Conservation (phyloP, 2,329 filamentous ascomycete species). For the Ploettnerulaceae sp. region DNA sequence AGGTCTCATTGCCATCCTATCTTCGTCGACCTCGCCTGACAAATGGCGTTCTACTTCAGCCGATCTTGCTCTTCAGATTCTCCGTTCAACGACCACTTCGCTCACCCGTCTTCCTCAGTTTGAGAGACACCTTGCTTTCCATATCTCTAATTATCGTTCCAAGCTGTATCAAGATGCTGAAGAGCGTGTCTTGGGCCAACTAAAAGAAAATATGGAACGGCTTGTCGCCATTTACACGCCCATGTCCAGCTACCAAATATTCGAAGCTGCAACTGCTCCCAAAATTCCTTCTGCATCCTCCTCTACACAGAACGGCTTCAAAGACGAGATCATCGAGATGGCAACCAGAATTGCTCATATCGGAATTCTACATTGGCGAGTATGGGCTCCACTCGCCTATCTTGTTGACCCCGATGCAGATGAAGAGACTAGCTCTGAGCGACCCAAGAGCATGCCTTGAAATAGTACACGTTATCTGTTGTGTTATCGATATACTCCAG, state of each 20-base stretch:
- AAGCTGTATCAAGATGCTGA: slow-evolving; percentile 31
- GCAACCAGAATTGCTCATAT: slow-evolving; percentile 77
- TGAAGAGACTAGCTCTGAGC: slow-evolving; percentile 15
- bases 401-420: slow-evolving; percentile 30
- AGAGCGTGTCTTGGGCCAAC: slow-evolving; percentile 23
- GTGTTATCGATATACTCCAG: not conserved
- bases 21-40: slow-evolving; percentile 25
- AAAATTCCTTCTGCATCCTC: slow-evolving; percentile 15
- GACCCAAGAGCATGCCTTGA: slow-evolving; percentile 21
- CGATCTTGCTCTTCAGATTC: slow-evolving; percentile 32
- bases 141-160: slow-evolving; percentile 30
- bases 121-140: slow-evolving; percentile 30
- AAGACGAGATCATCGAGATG: slow-evolving; percentile 54
- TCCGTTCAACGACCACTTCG: slow-evolving; percentile 31
- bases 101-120: slow-evolving; percentile 30
- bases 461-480: not conserved
- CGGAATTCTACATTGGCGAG: slow-evolving; percentile 80
- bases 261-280: slow-evolving; percentile 32
- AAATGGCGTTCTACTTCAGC: slow-evolving; percentile 29
- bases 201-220: slow-evolving; percentile 29
- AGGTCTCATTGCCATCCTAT: slow-evolving; percentile 31
- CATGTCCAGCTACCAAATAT: slow-evolving; percentile 32
- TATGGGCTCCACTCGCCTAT: slow-evolving; percentile 78
- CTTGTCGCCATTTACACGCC: slow-evolving; percentile 30
- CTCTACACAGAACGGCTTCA: slow-evolving; percentile 11